Base-by-base conservation (phyloP, 1,139 yeast genomes). In the Geotrichum australiense region DNA sequence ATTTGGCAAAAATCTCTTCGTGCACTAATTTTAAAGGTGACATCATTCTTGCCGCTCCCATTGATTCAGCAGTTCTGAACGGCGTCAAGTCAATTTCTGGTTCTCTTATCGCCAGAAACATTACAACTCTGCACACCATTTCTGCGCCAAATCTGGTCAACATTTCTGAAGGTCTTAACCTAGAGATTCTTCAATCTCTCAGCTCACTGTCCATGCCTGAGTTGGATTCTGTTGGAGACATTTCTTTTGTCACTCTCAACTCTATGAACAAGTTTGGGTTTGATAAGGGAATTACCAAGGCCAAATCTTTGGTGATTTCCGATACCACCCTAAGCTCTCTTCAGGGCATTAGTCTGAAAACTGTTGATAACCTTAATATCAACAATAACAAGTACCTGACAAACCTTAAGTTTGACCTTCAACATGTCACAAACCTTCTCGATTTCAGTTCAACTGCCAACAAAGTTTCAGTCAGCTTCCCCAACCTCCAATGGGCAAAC, bases 21-120 rank as follows among this genome's bases (percentile, higher is more conserved):
- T 91, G 98, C 78, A 65, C 76, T 36, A 83, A 87, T 50, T 74
- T 89, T 53, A 74, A 74, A 50, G 97, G 96, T 70, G 80, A 80
- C 62, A 69, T 91, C 57, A 66, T 71, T 65, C 71, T 91, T 59
- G 60, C 74, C 48, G 66, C 65, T 37, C 65, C 80, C 50, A 76
- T 76, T 53, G 53, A 73, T 50, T 46, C 54, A 27, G 62, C 60
- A 28, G 67, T 75, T 50, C 58, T 73, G 48, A 71, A 69, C 50
- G 74, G 74, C 50, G 76, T 79, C 51, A 67, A 82, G 68, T 76
- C 74, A 56, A 69, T 91, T 55, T 76, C 76, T 61, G 98, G 97
- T 69, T 74, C 78, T 59, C 69, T 91, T 61, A 64, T 63, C 46
- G 70, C 85, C 58, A 65, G 61, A 63, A 81, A 83, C 59, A 81